phyloP scores from a whole-genome alignment of 768 basidiomycete species.

The Lanmaoa pseudosensibilis region DNA sequence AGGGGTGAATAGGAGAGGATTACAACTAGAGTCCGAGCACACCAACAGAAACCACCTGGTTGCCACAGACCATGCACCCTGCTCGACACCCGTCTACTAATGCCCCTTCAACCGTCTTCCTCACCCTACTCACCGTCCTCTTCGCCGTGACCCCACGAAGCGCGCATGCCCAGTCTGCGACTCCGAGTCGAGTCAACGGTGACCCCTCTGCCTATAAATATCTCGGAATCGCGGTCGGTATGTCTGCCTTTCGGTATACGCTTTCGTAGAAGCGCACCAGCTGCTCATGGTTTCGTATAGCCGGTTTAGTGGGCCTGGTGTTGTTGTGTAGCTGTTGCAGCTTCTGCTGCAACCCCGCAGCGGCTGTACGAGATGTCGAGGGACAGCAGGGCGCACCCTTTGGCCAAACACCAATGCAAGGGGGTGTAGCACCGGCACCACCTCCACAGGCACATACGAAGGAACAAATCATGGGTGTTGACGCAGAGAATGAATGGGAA shows the following conservation, averaged over 20 bases:
- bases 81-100: neutral
- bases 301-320: neutral
- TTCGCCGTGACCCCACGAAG: neutral
- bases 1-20: neutral
- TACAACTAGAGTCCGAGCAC: too few relatives aligned
- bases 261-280: neutral
- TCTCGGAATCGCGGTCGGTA: neutral
- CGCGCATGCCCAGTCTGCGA: neutral
- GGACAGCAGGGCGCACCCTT: neutral
- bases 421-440: neutral
- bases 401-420: neutral
- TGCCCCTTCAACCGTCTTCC: neutral
- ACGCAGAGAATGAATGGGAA: neutral
- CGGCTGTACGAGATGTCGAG: neutral
- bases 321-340: neutral
- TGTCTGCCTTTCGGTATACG: neutral
- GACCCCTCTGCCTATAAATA: too few relatives aligned
- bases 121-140: neutral
- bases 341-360: accelerated
- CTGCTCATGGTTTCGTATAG: neutral
- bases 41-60: neutral
- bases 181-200: neutral
- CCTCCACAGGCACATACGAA: neutral
- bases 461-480: neutral
- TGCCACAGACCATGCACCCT: neutral